Conservation (phyloP, 345 rosid genomes). For the Pugionium cornutum region DNA sequence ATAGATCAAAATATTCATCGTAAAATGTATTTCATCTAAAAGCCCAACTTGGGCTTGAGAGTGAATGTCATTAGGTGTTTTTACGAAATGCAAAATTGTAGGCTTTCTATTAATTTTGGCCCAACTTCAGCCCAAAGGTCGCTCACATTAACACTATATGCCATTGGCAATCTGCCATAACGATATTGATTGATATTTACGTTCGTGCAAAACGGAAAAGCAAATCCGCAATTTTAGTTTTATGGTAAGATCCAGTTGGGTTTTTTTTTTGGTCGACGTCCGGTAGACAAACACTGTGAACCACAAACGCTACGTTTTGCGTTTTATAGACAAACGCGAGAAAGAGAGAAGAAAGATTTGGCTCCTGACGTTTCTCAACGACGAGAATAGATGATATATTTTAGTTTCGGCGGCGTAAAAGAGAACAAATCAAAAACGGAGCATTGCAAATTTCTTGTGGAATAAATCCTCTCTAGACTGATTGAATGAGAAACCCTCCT, state of each 20-base stretch:
- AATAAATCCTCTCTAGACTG: constrained; percentile 13
- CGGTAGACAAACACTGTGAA: no score
- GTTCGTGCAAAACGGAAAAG: no score
- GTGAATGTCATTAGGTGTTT: no score
- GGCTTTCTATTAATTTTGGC: not conserved
- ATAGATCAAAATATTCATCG: no score
- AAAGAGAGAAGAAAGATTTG: not conserved
- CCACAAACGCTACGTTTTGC: constrained; percentile 6
- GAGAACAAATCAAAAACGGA: not conserved
- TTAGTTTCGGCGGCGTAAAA: constrained; percentile 12
- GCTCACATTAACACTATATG: not conserved
- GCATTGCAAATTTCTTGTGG: constrained; percentile 3
- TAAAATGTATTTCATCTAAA: no score
- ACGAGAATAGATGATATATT: not conserved
- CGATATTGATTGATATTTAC: no score
- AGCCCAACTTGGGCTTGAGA: not conserved
- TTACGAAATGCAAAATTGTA: not conserved
- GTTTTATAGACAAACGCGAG: not conserved
- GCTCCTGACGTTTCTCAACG: constrained; percentile 14
- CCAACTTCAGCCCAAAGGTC: not conserved
- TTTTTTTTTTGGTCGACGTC: no score
- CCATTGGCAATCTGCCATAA: no score
- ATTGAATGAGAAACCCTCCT: constrained; percentile 69
- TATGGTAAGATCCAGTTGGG: no score
- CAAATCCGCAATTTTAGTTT: no score